Evolutionary conservation across 306 rosid species (phyloP).

Genomic region (Vachellia collinsii): DNA sequence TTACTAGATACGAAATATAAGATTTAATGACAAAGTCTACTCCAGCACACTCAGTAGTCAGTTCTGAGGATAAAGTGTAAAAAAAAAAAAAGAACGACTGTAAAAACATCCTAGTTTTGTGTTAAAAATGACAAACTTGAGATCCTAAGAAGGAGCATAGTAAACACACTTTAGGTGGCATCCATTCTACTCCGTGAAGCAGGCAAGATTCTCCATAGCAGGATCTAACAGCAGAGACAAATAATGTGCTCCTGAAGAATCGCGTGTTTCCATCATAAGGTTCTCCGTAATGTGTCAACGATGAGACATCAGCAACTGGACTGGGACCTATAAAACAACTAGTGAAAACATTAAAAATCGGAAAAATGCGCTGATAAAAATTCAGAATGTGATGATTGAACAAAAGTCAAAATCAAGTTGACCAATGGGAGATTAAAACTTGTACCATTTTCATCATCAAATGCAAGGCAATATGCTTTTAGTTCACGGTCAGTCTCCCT

Average conservation of each 20-base stretch:
- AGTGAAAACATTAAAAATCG: slow-evolving; percentile 33
- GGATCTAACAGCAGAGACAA: slow-evolving; percentile 93
- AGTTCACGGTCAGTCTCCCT: slow-evolving; percentile 93
- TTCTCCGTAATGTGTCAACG: slow-evolving; percentile 94
- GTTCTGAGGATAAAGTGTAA: slow-evolving; percentile 16
- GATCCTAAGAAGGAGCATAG: slow-evolving; percentile 15
- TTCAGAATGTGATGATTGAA: slow-evolving; percentile 22
- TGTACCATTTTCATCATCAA: slow-evolving; percentile 88
- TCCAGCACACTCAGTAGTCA: slow-evolving; percentile 1
- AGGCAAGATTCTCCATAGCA: slow-evolving; percentile 89
- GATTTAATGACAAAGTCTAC: slow-evolving; percentile 29
- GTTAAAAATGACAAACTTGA: slow-evolving; percentile 9
- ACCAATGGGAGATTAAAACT: slow-evolving; percentile 32
- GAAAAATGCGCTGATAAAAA: neutral
- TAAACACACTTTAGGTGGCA: slow-evolving; percentile 86
- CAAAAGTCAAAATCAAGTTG: slow-evolving; percentile 25
- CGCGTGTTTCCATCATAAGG: slow-evolving; percentile 98
- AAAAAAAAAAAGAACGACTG: slow-evolving; percentile 12
- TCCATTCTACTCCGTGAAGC: slow-evolving; percentile 97
- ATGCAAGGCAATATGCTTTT: slow-evolving; percentile 95
- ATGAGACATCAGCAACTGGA: slow-evolving; percentile 87
- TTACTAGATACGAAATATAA: slow-evolving; percentile 31
- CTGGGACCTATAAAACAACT: slow-evolving; percentile 64
- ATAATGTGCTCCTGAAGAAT: slow-evolving; percentile 91
- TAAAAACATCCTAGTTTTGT: slow-evolving; percentile 14